Conservation (phyloP, 1,139 yeast species). For the Sugiyamaella paludigena region DNA sequence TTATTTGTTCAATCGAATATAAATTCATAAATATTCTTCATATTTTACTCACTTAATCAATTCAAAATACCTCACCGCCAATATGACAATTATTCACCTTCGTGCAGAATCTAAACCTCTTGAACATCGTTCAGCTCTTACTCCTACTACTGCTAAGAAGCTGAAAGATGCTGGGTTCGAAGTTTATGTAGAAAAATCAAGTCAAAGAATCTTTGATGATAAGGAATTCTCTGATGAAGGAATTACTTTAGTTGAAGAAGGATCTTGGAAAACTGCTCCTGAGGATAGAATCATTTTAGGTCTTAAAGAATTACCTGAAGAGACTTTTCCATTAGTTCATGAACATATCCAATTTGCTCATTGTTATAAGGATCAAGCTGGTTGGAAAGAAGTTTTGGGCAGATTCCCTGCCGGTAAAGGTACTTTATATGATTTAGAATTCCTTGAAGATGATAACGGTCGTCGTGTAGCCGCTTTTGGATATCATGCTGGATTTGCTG, state of each 20-base stretch:
- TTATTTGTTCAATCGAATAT: no score
- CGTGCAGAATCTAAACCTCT: constrained; percentile 97
- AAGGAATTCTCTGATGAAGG: constrained; percentile 78
- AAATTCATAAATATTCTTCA: no score
- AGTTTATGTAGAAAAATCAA: constrained; percentile 80
- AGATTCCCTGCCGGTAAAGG: constrained; percentile 94
- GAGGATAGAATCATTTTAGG: constrained; percentile 86
- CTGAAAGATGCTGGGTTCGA: constrained; percentile 85
- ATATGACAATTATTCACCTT: constrained; percentile 53
- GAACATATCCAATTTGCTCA: constrained; percentile 98
- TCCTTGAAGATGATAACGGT: constrained; percentile 88
- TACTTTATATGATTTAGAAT: constrained; percentile 86
- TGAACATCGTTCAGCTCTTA: constrained; percentile 95
- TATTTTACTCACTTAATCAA: no score
- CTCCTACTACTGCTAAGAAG: constrained; percentile 85
- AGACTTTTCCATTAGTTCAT: constrained; percentile 86
- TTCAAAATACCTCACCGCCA: neutral
- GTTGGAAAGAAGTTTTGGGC: constrained; percentile 87
- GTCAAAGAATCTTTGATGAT: constrained; percentile 74
- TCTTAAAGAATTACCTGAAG: constrained; percentile 94
- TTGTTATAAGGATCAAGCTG: constrained; percentile 95
- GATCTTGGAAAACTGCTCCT: constrained; percentile 92
- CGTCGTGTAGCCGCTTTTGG: constrained; percentile 99
- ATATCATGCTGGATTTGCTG: constrained; percentile 97
- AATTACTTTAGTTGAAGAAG: constrained; percentile 84